phyloP scores from a whole-genome alignment of 768 basidiomycete species.

The Suillus luteus region DNA sequence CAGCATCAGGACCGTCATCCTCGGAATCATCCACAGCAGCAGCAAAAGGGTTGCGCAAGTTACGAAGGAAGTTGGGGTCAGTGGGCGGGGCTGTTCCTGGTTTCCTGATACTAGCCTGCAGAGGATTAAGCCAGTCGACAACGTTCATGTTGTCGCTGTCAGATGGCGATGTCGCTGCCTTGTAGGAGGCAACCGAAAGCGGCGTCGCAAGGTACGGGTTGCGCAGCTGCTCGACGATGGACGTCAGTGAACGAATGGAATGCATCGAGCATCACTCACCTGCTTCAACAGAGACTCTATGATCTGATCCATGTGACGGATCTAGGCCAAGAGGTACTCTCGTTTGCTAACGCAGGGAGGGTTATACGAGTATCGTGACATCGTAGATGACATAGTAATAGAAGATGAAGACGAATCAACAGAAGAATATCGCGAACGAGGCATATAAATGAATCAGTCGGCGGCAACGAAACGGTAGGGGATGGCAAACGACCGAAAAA shows the following conservation, averaged over 20 bases:
- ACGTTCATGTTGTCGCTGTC: slow-evolving; percentile 69
- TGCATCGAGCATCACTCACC: slow-evolving; percentile 38
- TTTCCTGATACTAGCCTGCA: slow-evolving; percentile 60
- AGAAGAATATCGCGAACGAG: slow-evolving; percentile 24
- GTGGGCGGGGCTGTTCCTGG: slow-evolving; percentile 41
- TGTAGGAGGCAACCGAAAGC: slow-evolving; percentile 75
- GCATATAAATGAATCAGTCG: slow-evolving; percentile 3
- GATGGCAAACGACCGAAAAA: neutral
- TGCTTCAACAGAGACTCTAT: slow-evolving; percentile 86
- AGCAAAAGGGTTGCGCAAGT: slow-evolving; percentile 39
- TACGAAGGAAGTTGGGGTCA: slow-evolving; percentile 30
- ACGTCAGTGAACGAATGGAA: slow-evolving; percentile 8
- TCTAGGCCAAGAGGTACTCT: slow-evolving; percentile 82
- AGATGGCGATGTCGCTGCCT: slow-evolving; percentile 74
- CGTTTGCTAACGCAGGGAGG: slow-evolving; percentile 61
- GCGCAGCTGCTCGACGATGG: slow-evolving; percentile 52
- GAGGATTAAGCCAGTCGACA: slow-evolving; percentile 73
- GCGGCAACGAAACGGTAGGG: neutral
- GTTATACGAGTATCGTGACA: slow-evolving; percentile 26
- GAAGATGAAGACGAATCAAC: slow-evolving; percentile 34
- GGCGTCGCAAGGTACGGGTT: slow-evolving; percentile 82
- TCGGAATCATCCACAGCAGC: slow-evolving; percentile 40
- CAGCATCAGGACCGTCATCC: slow-evolving; percentile 34
- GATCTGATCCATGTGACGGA: slow-evolving; percentile 84
- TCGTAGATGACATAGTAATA: slow-evolving; percentile 39